phyloP scores from a whole-genome alignment of 169 alveolate genomes.

The Theileria parva region DNA sequence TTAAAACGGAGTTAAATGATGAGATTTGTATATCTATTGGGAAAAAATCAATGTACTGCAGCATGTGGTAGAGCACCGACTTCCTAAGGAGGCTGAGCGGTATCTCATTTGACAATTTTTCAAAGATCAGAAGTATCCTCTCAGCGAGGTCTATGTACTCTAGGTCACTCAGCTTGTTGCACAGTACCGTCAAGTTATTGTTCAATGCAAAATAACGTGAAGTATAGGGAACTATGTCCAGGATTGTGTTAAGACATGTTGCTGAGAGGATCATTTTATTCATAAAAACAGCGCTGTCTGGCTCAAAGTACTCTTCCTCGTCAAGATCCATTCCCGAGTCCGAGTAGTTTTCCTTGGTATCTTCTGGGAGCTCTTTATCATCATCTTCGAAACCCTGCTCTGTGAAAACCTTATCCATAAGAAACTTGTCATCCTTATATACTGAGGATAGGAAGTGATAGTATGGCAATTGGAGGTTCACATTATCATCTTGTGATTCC shows the following conservation, averaged over 20 bases:
- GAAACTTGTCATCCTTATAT: not conserved
- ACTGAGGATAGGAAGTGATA: constrained; percentile 17
- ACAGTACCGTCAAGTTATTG: constrained; percentile 20
- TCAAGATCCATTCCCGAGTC: constrained; percentile 11
- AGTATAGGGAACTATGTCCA: constrained; percentile 55
- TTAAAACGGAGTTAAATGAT: constrained; percentile 27
- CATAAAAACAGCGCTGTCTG: constrained; percentile 17
- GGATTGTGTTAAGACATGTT: constrained; percentile 43
- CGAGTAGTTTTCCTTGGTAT: not conserved
- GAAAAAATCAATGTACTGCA: constrained; percentile 54
- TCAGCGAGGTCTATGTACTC: constrained; percentile 65
- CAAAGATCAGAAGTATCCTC: constrained; percentile 46
- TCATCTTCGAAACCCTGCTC: not conserved
- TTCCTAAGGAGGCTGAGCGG: constrained; percentile 52
- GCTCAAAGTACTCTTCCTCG: constrained; percentile 16
- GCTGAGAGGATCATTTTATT: constrained; percentile 54
- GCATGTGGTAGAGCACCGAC: constrained; percentile 34
- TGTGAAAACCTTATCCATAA: not conserved
- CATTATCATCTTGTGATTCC: not conserved
- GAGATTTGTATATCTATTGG: constrained; percentile 50
- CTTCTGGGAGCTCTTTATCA: constrained; percentile 9
- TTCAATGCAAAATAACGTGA: constrained; percentile 43
- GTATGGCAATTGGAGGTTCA: constrained; percentile 22
- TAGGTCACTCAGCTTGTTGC: constrained; percentile 21
- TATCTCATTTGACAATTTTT: constrained; percentile 48